A percentile compares a stretch with the other conserved stretches of the same genome.
These are phyloP conservation scores for Solanum neorickii DNA, from an alignment of 257 asterid genomes.

Conservation along the genomic window DNA sequence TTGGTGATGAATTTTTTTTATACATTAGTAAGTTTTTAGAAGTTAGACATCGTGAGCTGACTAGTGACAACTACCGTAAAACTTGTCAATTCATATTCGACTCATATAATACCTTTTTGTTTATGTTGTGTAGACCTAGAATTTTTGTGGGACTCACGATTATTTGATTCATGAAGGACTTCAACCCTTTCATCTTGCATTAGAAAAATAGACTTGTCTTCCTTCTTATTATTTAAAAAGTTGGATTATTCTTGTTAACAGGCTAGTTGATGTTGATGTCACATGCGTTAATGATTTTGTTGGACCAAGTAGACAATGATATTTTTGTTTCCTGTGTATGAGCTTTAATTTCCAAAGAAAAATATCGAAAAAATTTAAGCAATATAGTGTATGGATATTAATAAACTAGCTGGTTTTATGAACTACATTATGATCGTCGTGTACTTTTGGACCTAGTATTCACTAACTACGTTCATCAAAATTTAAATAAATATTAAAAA, in stretches of 20 bases:
- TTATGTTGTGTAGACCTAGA: neutral
- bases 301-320: neutral
- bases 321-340: neutral
- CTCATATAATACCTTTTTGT: neutral
- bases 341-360: neutral
- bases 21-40: neutral
- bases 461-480: neutral
- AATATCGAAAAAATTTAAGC: neutral
- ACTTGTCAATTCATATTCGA: neutral
- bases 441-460: neutral
- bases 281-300: neutral
- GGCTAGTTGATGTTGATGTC: neutral
- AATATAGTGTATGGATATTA: neutral
- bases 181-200: neutral
- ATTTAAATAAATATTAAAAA: too few relatives aligned
- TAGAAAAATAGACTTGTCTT: neutral
- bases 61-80: neutral
- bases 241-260: neutral
- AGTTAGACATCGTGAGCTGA: neutral
- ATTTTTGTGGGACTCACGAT: too few relatives aligned
- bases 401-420: neutral
- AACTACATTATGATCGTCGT: neutral
- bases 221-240: too few relatives aligned
- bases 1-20: too few relatives aligned
- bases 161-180: neutral